Percentiles rank a stretch among this genome's conserved stretches.
These are phyloP conservation scores for Beta macrorhiza DNA, from an alignment of 179 eudicot genomes.

Conservation along the genomic window DNA sequence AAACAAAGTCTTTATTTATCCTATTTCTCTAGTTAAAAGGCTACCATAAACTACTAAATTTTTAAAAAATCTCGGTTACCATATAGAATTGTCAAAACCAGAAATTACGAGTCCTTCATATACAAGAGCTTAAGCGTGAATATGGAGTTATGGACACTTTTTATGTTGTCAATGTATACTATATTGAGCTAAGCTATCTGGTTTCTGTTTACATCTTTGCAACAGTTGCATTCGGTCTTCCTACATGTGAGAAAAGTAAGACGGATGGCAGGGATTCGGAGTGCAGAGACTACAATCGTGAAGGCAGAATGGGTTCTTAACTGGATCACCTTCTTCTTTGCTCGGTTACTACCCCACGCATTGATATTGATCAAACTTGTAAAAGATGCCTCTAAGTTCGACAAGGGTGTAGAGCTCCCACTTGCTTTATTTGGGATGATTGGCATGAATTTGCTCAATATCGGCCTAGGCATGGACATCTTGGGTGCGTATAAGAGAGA, in stretches of 20 bases:
- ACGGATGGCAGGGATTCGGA: slow-evolving; percentile 78
- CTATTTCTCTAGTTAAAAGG: no score
- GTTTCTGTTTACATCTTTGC: background rate
- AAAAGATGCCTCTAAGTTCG: slow-evolving; percentile 73
- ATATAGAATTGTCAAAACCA: background rate
- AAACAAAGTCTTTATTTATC: no score
- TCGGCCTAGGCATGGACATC: slow-evolving; percentile 75
- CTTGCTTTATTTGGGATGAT: slow-evolving; percentile 84
- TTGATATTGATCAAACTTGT: slow-evolving; percentile 70
- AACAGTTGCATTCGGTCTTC: slow-evolving; percentile 81
- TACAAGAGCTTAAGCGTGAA: slow-evolving; percentile 2
- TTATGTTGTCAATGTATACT: background rate
- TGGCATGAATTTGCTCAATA: slow-evolving; percentile 74
- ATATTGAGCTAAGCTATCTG: background rate
- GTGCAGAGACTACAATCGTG: slow-evolving; percentile 54
- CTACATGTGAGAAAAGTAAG: slow-evolving; percentile 75
- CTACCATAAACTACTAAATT: no score
- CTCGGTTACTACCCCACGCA: slow-evolving; percentile 61
- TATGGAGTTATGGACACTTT: background rate
- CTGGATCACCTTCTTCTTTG: slow-evolving; percentile 63
- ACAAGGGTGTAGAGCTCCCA: slow-evolving; percentile 74
- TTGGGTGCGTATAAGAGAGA: slow-evolving; percentile 62
- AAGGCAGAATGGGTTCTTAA: slow-evolving; percentile 80
- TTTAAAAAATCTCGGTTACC: no score
- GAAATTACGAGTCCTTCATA: background rate